Percentiles rank a stretch among this genome's conserved stretches.
Conservation (phyloP, 2,329 filamentous ascomycete species). For the Aureobasidium sp. region DNA sequence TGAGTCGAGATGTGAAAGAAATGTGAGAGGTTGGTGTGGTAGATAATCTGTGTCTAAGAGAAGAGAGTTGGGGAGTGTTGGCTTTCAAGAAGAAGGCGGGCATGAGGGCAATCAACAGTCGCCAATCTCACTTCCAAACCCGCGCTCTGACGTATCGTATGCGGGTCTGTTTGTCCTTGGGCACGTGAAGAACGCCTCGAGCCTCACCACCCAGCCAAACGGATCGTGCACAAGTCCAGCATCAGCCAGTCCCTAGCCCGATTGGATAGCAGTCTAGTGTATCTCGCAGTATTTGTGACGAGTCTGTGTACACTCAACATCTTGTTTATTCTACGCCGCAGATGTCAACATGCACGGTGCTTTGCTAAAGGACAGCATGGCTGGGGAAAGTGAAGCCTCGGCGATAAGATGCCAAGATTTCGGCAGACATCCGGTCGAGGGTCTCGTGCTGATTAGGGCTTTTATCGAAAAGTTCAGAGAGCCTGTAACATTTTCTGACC, state of each 20-base stretch:
- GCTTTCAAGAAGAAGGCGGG: neutral
- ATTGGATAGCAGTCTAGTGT: neutral
- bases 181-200: slow-evolving; percentile 12
- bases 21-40: neutral
- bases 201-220: neutral
- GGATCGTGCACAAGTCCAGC: neutral
- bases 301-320: neutral
- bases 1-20: slow-evolving; percentile 14
- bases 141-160: neutral
- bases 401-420: slow-evolving; percentile 14
- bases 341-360: neutral
- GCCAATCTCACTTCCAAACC: slow-evolving; percentile 7
- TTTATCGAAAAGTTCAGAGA: slow-evolving; percentile 5
- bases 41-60: neutral
- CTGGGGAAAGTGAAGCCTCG: neutral
- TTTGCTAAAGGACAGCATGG: neutral
- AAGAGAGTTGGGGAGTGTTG: neutral
- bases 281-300: neutral
- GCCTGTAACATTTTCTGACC: slow-evolving; percentile 10
- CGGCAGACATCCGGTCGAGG: neutral
- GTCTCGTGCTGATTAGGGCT: neutral
- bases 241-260: neutral
- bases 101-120: neutral
- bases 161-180: neutral
- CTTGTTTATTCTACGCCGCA: neutral